phyloP scores from a whole-genome alignment of 129 eudicot genomes.

The Pulicaria dysenterica region DNA sequence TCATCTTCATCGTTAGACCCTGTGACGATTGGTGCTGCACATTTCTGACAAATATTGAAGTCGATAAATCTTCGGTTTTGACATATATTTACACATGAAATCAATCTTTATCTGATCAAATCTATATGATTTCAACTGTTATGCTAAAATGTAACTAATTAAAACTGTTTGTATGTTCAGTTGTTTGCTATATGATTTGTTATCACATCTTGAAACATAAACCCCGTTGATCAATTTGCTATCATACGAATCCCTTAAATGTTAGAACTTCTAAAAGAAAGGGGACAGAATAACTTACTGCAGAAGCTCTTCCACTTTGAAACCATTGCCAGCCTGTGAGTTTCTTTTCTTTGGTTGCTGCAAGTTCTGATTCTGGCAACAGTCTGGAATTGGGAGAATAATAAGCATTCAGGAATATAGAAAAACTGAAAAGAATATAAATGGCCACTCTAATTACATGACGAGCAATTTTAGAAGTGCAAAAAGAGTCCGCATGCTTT shows the following conservation, averaged over 20 bases:
- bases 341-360: constrained; percentile 73
- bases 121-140: not conserved
- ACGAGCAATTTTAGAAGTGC: too few relatives aligned
- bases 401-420: not conserved
- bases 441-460: not conserved
- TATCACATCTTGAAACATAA: not conserved
- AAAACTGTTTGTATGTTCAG: not conserved
- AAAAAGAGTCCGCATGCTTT: too few relatives aligned
- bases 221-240: constrained; percentile 2
- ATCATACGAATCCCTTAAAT: not conserved
- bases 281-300: constrained; percentile 36
- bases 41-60: constrained; percentile 48
- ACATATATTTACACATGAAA: not conserved
- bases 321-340: constrained; percentile 89
- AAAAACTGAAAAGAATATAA: not conserved
- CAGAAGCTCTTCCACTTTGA: constrained; percentile 80
- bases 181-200: not conserved
- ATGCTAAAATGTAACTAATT: not conserved
- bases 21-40: constrained; percentile 42
- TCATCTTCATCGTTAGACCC: constrained; percentile 67
- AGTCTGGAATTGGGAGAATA: constrained; percentile 37
- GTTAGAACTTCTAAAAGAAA: not conserved
- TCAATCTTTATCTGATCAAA: not conserved
- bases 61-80: not conserved
- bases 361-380: constrained; percentile 80